A percentile compares a stretch with the other conserved stretches of the same genome.
Conservation (phyloP, 768 basidiomycete species). For the Auricularia auricula-judae region DNA sequence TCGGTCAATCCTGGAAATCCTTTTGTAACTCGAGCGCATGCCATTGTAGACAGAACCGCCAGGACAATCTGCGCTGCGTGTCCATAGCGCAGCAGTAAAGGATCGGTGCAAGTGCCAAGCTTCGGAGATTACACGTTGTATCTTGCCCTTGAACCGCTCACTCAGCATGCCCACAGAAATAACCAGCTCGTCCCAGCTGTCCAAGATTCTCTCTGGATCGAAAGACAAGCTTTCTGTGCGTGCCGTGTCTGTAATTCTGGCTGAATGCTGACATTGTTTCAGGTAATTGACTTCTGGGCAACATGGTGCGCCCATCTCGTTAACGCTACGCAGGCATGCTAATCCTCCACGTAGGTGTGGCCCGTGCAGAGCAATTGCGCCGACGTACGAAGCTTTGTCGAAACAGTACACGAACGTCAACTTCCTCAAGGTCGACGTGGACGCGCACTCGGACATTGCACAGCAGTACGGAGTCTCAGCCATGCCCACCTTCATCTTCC, state of each 20-base stretch:
- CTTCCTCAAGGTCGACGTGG: constrained; percentile 79
- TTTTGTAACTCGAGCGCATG: too few relatives aligned
- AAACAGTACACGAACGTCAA: constrained; percentile 60
- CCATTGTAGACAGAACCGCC: too few relatives aligned
- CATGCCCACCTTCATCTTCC: constrained; percentile 79
- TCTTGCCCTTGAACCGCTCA: neutral
- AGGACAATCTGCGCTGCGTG: too few relatives aligned
- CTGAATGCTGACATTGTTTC: constrained; percentile 3
- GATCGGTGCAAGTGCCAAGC: too few relatives aligned
- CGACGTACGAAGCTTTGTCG: constrained; percentile 57
- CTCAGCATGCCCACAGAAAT: neutral
- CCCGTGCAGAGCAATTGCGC: constrained; percentile 77
- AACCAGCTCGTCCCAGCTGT: neutral
- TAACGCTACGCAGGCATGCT: too few relatives aligned
- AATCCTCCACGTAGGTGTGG: constrained; percentile 49
- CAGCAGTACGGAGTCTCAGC: constrained; percentile 28
- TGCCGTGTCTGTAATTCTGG: neutral
- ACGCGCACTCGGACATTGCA: constrained; percentile 60
- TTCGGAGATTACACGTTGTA: neutral
- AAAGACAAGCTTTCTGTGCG: constrained; percentile 52
- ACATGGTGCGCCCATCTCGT: constrained; percentile 40
- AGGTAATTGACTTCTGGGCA: constrained; percentile 86
- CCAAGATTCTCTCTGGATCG: neutral
- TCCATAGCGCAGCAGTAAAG: too few relatives aligned
- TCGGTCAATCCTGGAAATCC: too few relatives aligned